Percentiles rank a stretch among this genome's conserved stretches.
These are phyloP conservation scores for Nemania serpens DNA, from an alignment of 2,329 filamentous ascomycete species.

Conservation along the genomic window DNA sequence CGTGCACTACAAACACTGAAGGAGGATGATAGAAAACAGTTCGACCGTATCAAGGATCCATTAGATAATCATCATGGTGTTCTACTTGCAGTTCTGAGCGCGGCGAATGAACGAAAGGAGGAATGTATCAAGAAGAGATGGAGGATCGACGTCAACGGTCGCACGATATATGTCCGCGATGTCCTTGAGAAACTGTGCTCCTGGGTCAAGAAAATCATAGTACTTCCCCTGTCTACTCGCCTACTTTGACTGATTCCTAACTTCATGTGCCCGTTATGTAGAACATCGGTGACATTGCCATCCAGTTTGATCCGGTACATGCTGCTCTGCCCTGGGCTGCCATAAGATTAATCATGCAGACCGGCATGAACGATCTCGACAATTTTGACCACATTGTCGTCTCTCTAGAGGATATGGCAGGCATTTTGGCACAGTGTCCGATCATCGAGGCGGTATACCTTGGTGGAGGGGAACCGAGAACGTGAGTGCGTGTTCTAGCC, in stretches of 20 bases:
- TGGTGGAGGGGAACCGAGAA: too few species aligned
- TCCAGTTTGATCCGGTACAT: background rate
- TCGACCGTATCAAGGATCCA: too few species aligned
- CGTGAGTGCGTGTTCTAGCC: too few species aligned
- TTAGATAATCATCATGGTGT: too few species aligned
- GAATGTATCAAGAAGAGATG: too few species aligned
- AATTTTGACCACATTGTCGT: background rate
- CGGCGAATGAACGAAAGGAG: too few species aligned
- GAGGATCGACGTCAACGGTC: background rate
- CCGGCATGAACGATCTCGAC: slow-evolving; percentile 6
- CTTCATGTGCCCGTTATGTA: background rate
- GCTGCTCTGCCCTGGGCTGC: slow-evolving; percentile 7
- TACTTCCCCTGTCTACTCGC: background rate
- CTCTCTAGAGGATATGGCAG: slow-evolving; percentile 1
- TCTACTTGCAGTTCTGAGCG: too few species aligned
- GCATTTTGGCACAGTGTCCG: background rate
- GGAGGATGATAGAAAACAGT: too few species aligned
- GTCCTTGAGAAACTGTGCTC: slow-evolving; percentile 1
- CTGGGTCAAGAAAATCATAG: slow-evolving; percentile 4
- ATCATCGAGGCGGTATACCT: slow-evolving; percentile 2
- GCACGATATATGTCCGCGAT: slow-evolving; percentile 3
- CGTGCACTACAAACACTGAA: too few species aligned
- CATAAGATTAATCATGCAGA: slow-evolving; percentile 4
- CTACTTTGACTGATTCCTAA: background rate
- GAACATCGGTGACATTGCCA: background rate